Conservation (phyloP, 225 moss, liverwort and hornwort species). For the Climacium dendroides region DNA sequence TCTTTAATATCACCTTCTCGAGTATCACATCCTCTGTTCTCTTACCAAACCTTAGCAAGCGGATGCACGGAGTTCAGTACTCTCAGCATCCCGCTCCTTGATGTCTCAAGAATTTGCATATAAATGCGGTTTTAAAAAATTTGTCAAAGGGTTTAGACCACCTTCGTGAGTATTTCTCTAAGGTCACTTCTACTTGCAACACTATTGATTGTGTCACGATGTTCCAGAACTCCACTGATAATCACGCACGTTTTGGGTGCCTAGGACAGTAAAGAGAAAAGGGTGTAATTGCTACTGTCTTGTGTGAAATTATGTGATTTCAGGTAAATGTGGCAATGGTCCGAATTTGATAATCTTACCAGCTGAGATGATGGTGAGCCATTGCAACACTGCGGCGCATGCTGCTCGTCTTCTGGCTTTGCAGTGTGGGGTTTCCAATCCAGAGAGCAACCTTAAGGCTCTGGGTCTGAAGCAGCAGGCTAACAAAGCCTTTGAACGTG, state of each 20-base stretch:
- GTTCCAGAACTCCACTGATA: no score
- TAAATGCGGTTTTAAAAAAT: background rate
- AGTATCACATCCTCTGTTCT: background rate
- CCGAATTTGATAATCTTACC: constrained; percentile 68
- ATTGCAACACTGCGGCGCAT: constrained; percentile 67
- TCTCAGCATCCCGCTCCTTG: background rate
- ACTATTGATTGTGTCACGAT: background rate
- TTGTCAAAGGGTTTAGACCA: background rate
- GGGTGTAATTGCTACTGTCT: background rate
- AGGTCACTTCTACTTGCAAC: background rate
- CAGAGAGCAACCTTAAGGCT: constrained; percentile 52
- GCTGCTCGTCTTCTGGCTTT: constrained; percentile 58
- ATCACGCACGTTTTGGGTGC: background rate
- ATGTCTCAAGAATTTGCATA: background rate
- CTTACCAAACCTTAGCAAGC: background rate
- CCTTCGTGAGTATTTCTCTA: background rate
- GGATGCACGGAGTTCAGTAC: background rate
- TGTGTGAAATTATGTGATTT: background rate
- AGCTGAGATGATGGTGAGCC: constrained; percentile 54
- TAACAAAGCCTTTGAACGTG: constrained; percentile 50
- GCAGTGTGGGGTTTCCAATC: constrained; percentile 51
- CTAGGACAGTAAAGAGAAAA: background rate
- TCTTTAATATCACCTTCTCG: background rate
- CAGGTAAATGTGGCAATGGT: constrained; percentile 63
- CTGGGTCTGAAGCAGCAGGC: constrained; percentile 56